Evolutionary conservation across 2,329 filamentous ascomycete genomes (phyloP).

Genomic region (Aspergillus novoparasiticus): DNA sequence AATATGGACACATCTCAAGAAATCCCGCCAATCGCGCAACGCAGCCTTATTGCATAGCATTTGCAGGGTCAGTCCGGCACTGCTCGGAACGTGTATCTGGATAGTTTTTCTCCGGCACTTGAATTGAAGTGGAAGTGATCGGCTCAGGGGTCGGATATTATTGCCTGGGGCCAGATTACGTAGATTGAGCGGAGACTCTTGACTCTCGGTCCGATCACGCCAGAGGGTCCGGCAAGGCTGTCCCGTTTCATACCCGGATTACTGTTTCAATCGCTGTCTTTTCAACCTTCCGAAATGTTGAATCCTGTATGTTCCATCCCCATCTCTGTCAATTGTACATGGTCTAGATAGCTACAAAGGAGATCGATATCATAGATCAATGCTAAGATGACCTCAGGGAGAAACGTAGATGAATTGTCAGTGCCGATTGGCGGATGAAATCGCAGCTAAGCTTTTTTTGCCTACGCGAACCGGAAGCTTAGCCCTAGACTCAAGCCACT

Average conservation of each 20-base stretch:
- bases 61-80: not conserved
- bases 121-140: not conserved
- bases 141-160: not conserved
- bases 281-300: not conserved
- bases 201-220: not conserved
- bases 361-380: not conserved
- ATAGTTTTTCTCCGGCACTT: not conserved
- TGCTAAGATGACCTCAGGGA: not conserved
- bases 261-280: not conserved
- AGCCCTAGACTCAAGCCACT: not conserved
- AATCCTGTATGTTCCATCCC: not conserved
- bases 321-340: not conserved
- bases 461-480: not conserved
- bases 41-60: not conserved
- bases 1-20: not conserved
- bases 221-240: not conserved
- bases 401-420: not conserved
- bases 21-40: not conserved
- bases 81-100: not conserved
- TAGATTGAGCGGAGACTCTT: not conserved
- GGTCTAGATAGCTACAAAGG: not conserved
- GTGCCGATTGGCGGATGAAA: not conserved
- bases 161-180: not conserved
- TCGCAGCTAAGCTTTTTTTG: constrained; percentile 2
- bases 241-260: not conserved